phyloP scores from a whole-genome alignment of 148 eudicot genomes.

The Nepenthes mirabilis region DNA sequence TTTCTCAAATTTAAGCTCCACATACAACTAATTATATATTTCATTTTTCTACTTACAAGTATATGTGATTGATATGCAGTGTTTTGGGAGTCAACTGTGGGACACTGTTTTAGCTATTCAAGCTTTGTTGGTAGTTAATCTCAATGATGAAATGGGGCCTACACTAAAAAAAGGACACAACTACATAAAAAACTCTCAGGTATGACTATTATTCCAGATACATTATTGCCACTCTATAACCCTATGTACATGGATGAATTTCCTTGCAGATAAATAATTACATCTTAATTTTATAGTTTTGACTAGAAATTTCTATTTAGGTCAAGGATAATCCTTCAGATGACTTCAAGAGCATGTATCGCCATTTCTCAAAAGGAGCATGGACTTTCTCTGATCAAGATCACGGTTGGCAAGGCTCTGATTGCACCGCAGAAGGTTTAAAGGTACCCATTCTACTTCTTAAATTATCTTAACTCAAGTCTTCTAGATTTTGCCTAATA shows the following conservation, averaged over 20 bases:
- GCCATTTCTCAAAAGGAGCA: constrained; percentile 42
- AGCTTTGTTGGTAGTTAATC: constrained; percentile 23
- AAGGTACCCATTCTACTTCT: constrained; percentile 18
- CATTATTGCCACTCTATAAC: not conserved
- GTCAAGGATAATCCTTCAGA: constrained; percentile 27
- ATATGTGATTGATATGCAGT: not conserved
- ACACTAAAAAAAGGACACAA: constrained; percentile 22
- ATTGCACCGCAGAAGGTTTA: constrained; percentile 47
- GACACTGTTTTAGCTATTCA: constrained; percentile 29
- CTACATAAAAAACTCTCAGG: constrained; percentile 30
- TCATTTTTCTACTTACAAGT: too few species aligned
- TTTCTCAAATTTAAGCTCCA: too few species aligned
- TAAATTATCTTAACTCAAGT: not conserved
- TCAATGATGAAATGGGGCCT: constrained; percentile 12
- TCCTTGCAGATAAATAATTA: not conserved
- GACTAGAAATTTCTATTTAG: too few species aligned
- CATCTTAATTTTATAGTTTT: constrained; percentile 15
- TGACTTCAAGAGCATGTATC: constrained; percentile 29
- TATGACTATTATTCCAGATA: not conserved
- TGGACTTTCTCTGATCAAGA: constrained; percentile 51
- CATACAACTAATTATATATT: too few species aligned
- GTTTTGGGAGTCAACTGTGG: constrained; percentile 35
- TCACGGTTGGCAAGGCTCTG: constrained; percentile 60
- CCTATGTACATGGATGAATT: not conserved
- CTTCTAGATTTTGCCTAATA: too few species aligned